Conservation (phyloP, 345 rosid genomes). For the Turnera subulata region DNA sequence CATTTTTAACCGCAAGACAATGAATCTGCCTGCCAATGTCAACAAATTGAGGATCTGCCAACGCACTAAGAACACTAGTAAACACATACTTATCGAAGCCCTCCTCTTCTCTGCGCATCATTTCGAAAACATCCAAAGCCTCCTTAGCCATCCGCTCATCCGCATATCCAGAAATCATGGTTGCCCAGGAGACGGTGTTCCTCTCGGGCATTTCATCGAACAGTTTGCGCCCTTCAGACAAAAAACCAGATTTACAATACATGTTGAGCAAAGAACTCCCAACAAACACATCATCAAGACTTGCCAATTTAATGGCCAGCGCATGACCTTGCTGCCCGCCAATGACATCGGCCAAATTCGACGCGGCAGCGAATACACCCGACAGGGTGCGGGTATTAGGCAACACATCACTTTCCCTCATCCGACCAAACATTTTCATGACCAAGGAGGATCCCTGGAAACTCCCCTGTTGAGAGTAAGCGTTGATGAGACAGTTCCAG, state of each 20-base stretch:
- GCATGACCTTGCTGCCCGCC: slow-evolving; percentile 63
- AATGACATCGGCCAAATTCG: slow-evolving; percentile 28
- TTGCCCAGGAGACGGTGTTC: no score
- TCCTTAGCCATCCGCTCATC: no score
- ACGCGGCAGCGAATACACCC: slow-evolving; percentile 63
- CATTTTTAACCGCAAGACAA: slow-evolving; percentile 49
- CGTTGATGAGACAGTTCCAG: slow-evolving; percentile 84
- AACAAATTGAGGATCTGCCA: slow-evolving; percentile 42
- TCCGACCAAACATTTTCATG: slow-evolving; percentile 53
- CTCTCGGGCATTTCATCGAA: no score
- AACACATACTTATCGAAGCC: no score
- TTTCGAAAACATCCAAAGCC: no score
- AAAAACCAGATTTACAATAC: no score
- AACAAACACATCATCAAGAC: no score
- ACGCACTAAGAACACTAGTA: slow-evolving; percentile 62
- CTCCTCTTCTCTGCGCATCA: no score
- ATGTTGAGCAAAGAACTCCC: no score
- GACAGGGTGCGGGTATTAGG: slow-evolving; percentile 79
- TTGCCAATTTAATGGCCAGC: slow-evolving; percentile 55
- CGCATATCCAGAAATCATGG: no score
- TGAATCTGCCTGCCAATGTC: slow-evolving; percentile 54
- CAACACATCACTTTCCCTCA: slow-evolving; percentile 56
- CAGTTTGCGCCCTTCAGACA: no score
- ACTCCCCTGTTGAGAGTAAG: slow-evolving; percentile 52
- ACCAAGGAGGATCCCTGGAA: slow-evolving; percentile 35